phyloP scores from a whole-genome alignment of 108 stramenopile species.

The Skeletonema costatum region DNA sequence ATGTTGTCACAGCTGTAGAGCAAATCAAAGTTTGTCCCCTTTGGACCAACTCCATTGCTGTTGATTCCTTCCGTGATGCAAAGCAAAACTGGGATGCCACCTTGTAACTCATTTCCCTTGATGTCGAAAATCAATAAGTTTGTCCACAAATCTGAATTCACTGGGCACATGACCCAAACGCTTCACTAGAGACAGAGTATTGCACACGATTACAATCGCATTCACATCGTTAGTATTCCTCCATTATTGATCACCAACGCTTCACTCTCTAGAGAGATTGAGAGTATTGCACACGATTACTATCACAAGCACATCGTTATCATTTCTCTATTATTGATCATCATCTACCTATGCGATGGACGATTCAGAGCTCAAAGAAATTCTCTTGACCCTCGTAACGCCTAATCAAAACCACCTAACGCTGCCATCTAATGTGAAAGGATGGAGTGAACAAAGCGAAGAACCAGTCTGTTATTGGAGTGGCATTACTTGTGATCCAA shows the following conservation, averaged over 20 bases:
- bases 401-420: slow-evolving; percentile 21
- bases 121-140: slow-evolving; percentile 37
- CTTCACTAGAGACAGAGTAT: too few relatives aligned
- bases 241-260: not conserved
- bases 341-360: slow-evolving; percentile 12
- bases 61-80: slow-evolving; percentile 56
- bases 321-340: not conserved
- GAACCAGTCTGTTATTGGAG: slow-evolving; percentile 47
- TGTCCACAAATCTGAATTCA: slow-evolving; percentile 48
- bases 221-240: too few relatives aligned
- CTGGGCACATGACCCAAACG: slow-evolving; percentile 28
- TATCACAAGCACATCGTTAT: too few relatives aligned
- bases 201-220: too few relatives aligned
- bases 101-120: slow-evolving; percentile 30
- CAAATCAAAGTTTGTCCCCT: slow-evolving; percentile 22
- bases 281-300: too few relatives aligned
- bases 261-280: too few relatives aligned
- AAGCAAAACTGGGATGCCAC: slow-evolving; percentile 47
- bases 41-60: slow-evolving; percentile 43
- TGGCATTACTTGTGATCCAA: slow-evolving; percentile 49
- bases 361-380: slow-evolving; percentile 21
- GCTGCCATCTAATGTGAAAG: slow-evolving; percentile 24
- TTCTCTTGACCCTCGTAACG: slow-evolving; percentile 32
- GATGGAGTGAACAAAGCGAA: slow-evolving; percentile 29
- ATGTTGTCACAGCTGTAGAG: slow-evolving; percentile 48